Base-by-base conservation (phyloP, 108 stramenopile genomes). In the Cyclotella sp. region DNA sequence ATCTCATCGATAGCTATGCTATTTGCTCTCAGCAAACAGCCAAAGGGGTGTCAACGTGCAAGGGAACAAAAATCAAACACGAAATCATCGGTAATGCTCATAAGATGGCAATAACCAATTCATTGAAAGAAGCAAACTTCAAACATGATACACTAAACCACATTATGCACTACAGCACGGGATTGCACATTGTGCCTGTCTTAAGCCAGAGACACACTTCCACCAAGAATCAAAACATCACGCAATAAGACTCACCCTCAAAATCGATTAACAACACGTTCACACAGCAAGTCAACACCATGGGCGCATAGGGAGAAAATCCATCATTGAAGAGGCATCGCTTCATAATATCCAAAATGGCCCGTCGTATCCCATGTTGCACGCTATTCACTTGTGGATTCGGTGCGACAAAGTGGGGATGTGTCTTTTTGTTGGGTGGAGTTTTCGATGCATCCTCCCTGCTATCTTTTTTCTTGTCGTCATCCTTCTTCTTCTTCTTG, bases 211-310 rank as follows among this genome's bases (percentile, higher is more conserved):
- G 4, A 63, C 61, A 40, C 30, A 4, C 7, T 6, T 2, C 18
- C 30, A 3, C 30, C 12, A 58, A 12, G 19, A 58, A 34, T 39
- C 43, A 65, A 12, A 26, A 65, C 6, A 34, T 6, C 34, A 34
- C 34, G 34, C 6, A 34, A 6, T n/a, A 10, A 46, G 46, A 21
- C 64, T 65, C 45, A 65, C 64, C 64, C 24, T 65, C 64, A 65
- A 11, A 46, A 47, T 65, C 64, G 13, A 47, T 44, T 21, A 65
- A 47, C 21, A 65, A 22, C 22, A 46, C 64, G 22, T 65, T 65
- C 19, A 45, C 44, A 45, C 43, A 47, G 12, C 43, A 47, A 65
- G 43, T 65, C 44, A 47, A 46, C 9, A 46, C 64, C 45, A 45
- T 44, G 45, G 22, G 8, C 15, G 64, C 64, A 65, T 65, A 47